Conservation (phyloP, 2,329 filamentous ascomycete genomes). For the Byssochlamys sp. region DNA sequence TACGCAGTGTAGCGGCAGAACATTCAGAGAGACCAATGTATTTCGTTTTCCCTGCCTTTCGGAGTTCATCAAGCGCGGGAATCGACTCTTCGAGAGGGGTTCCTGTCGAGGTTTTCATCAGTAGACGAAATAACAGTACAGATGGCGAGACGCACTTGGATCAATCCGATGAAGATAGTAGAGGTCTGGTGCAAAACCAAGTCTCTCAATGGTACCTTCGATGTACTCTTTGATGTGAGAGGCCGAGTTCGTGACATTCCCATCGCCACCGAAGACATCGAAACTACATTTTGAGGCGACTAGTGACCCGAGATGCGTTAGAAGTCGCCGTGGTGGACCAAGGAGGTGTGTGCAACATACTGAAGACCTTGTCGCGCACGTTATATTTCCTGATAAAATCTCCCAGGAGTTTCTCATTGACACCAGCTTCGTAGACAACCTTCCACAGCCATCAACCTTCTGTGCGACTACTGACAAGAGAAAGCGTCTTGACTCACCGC, state of each 20-base stretch:
- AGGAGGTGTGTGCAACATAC: constrained; percentile 12
- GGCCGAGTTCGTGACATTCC: constrained; percentile 35
- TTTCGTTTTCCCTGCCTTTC: constrained; percentile 39
- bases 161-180: constrained; percentile 40
- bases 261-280: constrained; percentile 23
- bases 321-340: no score
- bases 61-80: constrained; percentile 37
- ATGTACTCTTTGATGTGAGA: constrained; percentile 41
- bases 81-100: constrained; percentile 43
- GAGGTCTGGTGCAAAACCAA: constrained; percentile 40
- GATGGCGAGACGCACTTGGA: constrained; percentile 24
- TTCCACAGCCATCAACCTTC: constrained; percentile 7
- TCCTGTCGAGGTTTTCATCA: constrained; percentile 10
- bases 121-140: not conserved
- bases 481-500: constrained; percentile 22
- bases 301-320: constrained; percentile 7
- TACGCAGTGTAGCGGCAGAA: constrained; percentile 36
- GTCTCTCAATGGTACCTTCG: constrained; percentile 41
- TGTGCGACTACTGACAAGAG: not conserved
- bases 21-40: constrained; percentile 43
- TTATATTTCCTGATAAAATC: constrained; percentile 45
- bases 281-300: constrained; percentile 44
- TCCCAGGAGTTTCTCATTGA: constrained; percentile 43
- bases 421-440: constrained; percentile 39
- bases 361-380: constrained; percentile 41